Percentiles rank a stretch among this genome's conserved stretches.
Conservation (phyloP, 441 rosid genomes). For the Pelargonium myrrhifolium region DNA sequence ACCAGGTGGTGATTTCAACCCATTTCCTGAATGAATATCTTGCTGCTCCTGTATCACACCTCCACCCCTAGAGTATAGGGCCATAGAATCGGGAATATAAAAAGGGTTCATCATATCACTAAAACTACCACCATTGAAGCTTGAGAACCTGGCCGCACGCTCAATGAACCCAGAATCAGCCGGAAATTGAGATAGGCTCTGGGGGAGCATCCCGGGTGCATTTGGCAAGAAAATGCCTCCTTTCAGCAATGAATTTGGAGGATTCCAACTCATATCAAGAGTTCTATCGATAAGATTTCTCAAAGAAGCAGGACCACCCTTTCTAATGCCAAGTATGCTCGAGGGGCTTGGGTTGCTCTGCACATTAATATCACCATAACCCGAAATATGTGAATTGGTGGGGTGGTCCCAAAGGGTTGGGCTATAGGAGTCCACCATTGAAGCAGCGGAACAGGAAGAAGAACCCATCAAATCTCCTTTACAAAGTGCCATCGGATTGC, state of each 20-base stretch:
- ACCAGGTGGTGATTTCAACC: conserved; percentile 32
- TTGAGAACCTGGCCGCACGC: conserved; percentile 90
- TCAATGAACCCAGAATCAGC: conserved; percentile 84
- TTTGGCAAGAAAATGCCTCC: conserved; percentile 55
- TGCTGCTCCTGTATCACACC: conserved; percentile 45
- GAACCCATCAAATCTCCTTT: conserved; percentile 27
- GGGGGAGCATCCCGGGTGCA: conserved; percentile 47
- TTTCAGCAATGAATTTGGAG: conserved; percentile 47
- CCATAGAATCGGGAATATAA: conserved; percentile 49
- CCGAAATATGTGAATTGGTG: conserved; percentile 44
- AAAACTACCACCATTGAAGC: conserved; percentile 68
- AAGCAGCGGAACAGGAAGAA: conserved; percentile 61
- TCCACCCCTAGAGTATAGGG: conserved; percentile 45
- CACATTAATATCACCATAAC: conserved; percentile 42
- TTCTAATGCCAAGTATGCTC: conserved; percentile 32
- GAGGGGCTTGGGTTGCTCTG: conserved; percentile 29
- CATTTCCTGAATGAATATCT: conserved; percentile 32
- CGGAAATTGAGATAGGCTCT: conserved; percentile 76
- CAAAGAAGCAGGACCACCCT: conserved; percentile 33
- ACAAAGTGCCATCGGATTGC: conserved; percentile 19
- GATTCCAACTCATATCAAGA: conserved; percentile 64
- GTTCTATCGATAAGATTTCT: conserved; percentile 21
- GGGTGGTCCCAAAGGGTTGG: conserved; percentile 67
- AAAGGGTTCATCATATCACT: conserved; percentile 63
- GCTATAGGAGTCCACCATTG: conserved; percentile 60